These are phyloP conservation scores for Phaeosphaeriaceae sp. DNA, from an alignment of 2,329 filamentous ascomycete species.

Conservation along the genomic window DNA sequence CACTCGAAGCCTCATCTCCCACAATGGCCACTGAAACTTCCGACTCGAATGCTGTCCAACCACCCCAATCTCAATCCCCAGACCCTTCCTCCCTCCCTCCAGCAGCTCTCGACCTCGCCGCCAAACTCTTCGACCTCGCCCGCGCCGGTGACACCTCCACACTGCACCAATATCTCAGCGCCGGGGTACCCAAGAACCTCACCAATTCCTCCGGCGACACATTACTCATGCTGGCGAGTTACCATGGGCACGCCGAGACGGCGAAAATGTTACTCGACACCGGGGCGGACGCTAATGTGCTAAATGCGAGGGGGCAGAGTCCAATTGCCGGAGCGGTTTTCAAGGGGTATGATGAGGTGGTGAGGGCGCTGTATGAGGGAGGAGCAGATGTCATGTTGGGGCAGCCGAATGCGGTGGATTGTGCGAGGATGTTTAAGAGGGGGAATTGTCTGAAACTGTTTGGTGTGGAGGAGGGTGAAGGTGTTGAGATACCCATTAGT, in stretches of 20 bases:
- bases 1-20: too few species aligned
- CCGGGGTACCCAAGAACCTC: constrained; percentile 72
- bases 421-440: constrained; percentile 56
- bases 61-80: constrained; percentile 5
- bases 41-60: constrained; percentile 10
- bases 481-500: constrained; percentile 7
- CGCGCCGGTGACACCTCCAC: constrained; percentile 64
- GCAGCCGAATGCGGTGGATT: constrained; percentile 55
- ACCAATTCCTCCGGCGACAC: constrained; percentile 77
- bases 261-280: constrained; percentile 67
- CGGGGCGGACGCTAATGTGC: constrained; percentile 70
- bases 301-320: constrained; percentile 74
- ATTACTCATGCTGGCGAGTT: constrained; percentile 76
- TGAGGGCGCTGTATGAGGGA: constrained; percentile 59
- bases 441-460: constrained; percentile 41
- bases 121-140: constrained; percentile 71
- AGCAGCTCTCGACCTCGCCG: constrained; percentile 70
- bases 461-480: constrained; percentile 30
- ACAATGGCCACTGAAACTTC: neutral
- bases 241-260: constrained; percentile 69
- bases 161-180: constrained; percentile 69
- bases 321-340: constrained; percentile 76
- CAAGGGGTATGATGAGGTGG: constrained; percentile 71
- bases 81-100: constrained; percentile 58
- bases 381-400: constrained; percentile 52